These are phyloP conservation scores for Volutella citrinella DNA, from an alignment of 2,329 filamentous ascomycete species.

Conservation along the genomic window DNA sequence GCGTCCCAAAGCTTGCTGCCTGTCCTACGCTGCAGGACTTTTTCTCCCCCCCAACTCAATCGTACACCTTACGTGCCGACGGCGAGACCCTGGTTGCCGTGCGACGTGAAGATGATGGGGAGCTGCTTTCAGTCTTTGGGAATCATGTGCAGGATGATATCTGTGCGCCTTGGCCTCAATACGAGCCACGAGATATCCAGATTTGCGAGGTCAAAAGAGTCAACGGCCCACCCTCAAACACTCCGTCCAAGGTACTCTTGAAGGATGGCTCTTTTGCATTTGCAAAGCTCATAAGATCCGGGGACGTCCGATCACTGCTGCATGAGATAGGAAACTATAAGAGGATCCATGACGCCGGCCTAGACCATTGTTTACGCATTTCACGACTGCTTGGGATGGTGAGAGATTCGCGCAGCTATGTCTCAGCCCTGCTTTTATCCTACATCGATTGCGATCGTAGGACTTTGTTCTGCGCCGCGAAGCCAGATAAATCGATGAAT, in stretches of 20 bases:
- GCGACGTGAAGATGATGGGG: not conserved
- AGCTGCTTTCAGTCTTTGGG: constrained; percentile 2
- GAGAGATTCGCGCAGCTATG: constrained; percentile 1
- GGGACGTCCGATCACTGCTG: constrained; percentile 4
- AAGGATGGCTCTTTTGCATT: constrained; percentile 6
- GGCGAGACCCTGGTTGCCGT: constrained; percentile 7
- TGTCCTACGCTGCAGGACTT: constrained; percentile 1
- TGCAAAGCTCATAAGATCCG: constrained; percentile 8
- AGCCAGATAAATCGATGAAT: not conserved
- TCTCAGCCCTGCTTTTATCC: constrained; percentile 16
- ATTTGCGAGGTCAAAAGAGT: constrained; percentile 1
- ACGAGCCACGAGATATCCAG: constrained; percentile 9
- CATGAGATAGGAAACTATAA: constrained; percentile 12
- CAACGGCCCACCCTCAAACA: not conserved
- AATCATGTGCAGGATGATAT: constrained; percentile 7
- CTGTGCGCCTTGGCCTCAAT: constrained; percentile 11
- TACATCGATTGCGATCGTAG: constrained; percentile 11
- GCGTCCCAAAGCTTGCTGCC: constrained; percentile 1
- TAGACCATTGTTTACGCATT: constrained; percentile 8
- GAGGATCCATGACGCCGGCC: constrained; percentile 7
- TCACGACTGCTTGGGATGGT: constrained; percentile 12
- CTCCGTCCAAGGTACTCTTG: constrained; percentile 8
- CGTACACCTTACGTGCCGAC: constrained; percentile 12
- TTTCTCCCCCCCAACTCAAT: constrained; percentile 10
- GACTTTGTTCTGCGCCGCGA: constrained; percentile 7